phyloP scores from a whole-genome alignment of 2,329 filamentous ascomycete genomes.

The Elsinoe fawcettii region DNA sequence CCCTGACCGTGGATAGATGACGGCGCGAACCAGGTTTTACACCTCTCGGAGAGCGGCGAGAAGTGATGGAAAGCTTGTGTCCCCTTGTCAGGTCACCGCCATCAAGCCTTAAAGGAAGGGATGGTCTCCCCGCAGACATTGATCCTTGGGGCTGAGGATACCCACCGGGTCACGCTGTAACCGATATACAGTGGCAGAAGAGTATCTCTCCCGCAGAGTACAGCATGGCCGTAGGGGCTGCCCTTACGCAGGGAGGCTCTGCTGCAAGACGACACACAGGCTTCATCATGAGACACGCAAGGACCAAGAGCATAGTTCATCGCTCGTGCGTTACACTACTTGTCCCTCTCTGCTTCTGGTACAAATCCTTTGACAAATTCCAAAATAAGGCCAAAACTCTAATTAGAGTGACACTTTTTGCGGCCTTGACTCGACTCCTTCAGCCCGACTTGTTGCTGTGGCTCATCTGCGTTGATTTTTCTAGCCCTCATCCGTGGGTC shows the following conservation, averaged over 20 bases:
- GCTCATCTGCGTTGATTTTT: slow-evolving; percentile 8
- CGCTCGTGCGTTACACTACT: slow-evolving; percentile 1
- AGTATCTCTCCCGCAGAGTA: neutral
- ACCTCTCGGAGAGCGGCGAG: neutral
- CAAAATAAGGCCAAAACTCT: slow-evolving; percentile 4
- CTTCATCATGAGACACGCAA: neutral
- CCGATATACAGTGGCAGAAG: neutral
- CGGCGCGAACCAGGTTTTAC: slow-evolving; percentile 4
- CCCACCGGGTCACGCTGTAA: neutral
- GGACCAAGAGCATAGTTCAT: neutral
- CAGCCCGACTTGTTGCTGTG: neutral
- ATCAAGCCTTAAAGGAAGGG: neutral
- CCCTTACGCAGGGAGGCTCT: neutral
- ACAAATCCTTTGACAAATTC: neutral
- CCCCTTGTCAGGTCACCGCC: slow-evolving; percentile 3
- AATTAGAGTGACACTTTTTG: neutral
- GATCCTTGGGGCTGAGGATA: neutral
- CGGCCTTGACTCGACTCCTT: neutral
- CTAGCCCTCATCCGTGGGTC: neutral
- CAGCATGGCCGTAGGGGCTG: neutral
- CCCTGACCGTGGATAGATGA: neutral
- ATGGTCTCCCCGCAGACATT: neutral
- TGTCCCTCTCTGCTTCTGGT: neutral
- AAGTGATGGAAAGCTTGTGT: neutral
- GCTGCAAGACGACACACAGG: slow-evolving; percentile 7